A percentile compares a stretch with the other conserved stretches of the same genome.
These are phyloP conservation scores for Penicillium subrubescens DNA, from an alignment of 495 filamentous ascomycete genomes.

Conservation along the genomic window DNA sequence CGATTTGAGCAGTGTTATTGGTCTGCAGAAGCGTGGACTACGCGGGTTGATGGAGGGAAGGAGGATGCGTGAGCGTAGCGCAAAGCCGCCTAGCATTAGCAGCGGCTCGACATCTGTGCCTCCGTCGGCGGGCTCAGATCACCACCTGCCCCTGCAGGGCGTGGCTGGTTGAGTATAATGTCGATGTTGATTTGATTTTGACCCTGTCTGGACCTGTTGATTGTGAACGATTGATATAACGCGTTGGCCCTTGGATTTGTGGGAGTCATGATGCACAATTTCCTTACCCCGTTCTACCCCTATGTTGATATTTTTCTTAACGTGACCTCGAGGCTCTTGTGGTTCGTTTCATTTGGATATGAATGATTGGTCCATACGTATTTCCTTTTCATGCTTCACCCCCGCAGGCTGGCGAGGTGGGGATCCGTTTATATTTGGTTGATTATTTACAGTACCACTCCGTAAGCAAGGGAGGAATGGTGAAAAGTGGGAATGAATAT, in stretches of 20 bases:
- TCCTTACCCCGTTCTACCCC: neutral
- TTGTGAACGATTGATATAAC: neutral
- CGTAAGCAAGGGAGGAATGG: neutral
- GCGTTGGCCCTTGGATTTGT: neutral
- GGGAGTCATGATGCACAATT: neutral
- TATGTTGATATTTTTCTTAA: neutral
- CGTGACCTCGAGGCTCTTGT: no score
- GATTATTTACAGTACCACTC: neutral
- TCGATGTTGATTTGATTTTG: neutral
- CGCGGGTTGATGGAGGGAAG: conserved; percentile 94
- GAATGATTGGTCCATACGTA: conserved; percentile 13
- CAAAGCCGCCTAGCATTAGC: conserved; percentile 35
- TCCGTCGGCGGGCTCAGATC: conserved; percentile 19
- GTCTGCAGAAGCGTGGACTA: conserved; percentile 89
- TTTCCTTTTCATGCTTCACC: conserved; percentile 16
- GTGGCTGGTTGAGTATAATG: conserved; percentile 18
- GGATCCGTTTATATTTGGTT: neutral
- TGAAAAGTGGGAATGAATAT: neutral
- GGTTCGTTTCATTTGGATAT: neutral
- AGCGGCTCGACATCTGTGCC: conserved; percentile 25
- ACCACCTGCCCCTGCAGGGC: conserved; percentile 22
- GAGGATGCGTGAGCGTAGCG: conserved; percentile 72
- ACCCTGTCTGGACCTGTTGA: neutral
- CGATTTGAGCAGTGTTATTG: conserved; percentile 90
- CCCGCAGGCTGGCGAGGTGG: conserved; percentile 26